A percentile compares a stretch with the other conserved stretches of the same genome.
phyloP scores from a whole-genome alignment of 768 basidiomycete genomes.

The Pleurotus cornucopiae region DNA sequence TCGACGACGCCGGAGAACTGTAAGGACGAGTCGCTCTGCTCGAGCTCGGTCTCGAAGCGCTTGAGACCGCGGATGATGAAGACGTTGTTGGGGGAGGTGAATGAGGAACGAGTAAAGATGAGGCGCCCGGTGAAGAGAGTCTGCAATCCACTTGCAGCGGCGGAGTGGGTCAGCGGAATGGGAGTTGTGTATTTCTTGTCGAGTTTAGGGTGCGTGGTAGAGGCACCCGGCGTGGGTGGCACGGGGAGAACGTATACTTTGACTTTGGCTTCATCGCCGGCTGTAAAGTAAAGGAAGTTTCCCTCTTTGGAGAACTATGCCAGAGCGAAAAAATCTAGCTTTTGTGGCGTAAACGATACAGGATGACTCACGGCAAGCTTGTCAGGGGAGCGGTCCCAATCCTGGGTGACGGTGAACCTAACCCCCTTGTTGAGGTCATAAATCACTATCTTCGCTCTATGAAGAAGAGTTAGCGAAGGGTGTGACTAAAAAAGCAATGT shows the following conservation, averaged over 20 bases:
- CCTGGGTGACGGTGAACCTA: conserved; percentile 69
- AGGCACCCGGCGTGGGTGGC: conserved; percentile 54
- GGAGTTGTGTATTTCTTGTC: conserved; percentile 48
- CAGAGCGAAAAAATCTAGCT: conserved; percentile 1
- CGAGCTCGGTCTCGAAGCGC: conserved; percentile 36
- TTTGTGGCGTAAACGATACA: background rate
- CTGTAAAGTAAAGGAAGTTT: conserved; percentile 64
- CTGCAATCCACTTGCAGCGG: conserved; percentile 59
- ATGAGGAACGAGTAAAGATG: conserved; percentile 68
- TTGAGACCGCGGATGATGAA: conserved; percentile 55
- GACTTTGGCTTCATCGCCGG: conserved; percentile 72
- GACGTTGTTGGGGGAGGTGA: conserved; percentile 78
- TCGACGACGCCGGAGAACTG: conserved; percentile 32
- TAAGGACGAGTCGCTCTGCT: conserved; percentile 21
- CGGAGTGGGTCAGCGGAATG: conserved; percentile 51
- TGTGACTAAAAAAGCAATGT: background rate
- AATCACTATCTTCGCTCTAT: conserved; percentile 71
- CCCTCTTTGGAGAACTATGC: conserved; percentile 73
- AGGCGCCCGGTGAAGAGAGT: conserved; percentile 56
- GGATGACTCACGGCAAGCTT: conserved; percentile 46
- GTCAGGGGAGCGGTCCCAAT: conserved; percentile 82
- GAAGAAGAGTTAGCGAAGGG: background rate
- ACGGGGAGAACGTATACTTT: conserved; percentile 72
- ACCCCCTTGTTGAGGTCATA: conserved; percentile 69
- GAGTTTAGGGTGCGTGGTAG: conserved; percentile 49